Evolutionary conservation across 371 early-diverging fungal genomes (phyloP).

Genomic region (Mucor racemosus): DNA sequence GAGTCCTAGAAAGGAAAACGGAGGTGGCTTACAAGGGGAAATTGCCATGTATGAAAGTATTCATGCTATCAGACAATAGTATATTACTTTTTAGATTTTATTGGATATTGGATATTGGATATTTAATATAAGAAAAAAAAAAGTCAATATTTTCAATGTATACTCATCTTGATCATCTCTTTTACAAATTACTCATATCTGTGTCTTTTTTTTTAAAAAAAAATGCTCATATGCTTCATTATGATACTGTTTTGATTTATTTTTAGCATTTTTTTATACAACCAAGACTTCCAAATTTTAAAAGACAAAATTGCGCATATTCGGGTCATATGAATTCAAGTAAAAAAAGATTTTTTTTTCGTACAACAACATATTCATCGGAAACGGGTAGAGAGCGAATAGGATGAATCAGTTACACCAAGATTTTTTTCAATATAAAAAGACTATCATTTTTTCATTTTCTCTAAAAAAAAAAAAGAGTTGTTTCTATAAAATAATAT

Average conservation of each 20-base stretch:
- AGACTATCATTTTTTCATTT: not conserved
- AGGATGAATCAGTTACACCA: slow-evolving; percentile 8
- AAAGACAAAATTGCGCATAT: slow-evolving; percentile 19
- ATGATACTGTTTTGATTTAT: slow-evolving; percentile 7
- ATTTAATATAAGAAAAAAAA: too few relatives aligned
- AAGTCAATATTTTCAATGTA: too few relatives aligned
- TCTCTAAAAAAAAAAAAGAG: not conserved
- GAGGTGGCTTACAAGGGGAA: slow-evolving; percentile 21
- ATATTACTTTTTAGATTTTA: too few relatives aligned
- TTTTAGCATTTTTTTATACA: slow-evolving; percentile 5
- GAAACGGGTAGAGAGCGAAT: slow-evolving; percentile 12
- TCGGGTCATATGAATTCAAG: slow-evolving; percentile 22
- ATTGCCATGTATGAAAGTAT: slow-evolving; percentile 5
- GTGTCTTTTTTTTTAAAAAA: not conserved
- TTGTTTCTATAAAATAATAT: slow-evolving; percentile 7
- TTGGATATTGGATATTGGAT: too few relatives aligned
- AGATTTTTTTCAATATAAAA: slow-evolving; percentile 6
- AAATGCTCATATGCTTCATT: slow-evolving; percentile 1
- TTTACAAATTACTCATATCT: not conserved
- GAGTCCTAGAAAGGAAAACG: slow-evolving; percentile 11
- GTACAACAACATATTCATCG: slow-evolving; percentile 5
- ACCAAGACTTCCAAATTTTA: not conserved
- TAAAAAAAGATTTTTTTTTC: slow-evolving; percentile 12
- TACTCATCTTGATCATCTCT: not conserved
- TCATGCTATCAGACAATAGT: not conserved